Conservation (phyloP, 2,329 filamentous ascomycete species). For the Aureobasidium sp. region DNA sequence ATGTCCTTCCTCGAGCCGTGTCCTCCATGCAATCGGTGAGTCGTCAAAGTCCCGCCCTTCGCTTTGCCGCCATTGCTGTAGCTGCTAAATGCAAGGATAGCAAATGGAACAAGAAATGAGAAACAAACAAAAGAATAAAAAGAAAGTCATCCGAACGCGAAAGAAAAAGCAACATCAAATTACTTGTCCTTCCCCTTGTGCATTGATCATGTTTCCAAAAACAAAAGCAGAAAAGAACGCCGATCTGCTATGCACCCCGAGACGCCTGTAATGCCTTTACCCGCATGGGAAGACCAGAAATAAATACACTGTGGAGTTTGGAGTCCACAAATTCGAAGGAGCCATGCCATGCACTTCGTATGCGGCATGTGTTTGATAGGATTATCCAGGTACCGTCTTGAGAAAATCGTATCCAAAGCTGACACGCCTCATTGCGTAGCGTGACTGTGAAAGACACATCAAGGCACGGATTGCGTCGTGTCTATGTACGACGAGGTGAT, state of each 20-base stretch:
- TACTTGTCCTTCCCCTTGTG: constrained; percentile 1
- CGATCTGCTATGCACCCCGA: constrained; percentile 9
- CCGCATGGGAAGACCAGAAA: constrained; percentile 1
- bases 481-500: background rate
- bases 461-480: background rate
- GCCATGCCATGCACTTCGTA: background rate
- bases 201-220: constrained; percentile 6
- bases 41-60: background rate
- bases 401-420: constrained; percentile 3
- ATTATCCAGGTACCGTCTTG: background rate
- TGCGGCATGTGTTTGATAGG: background rate
- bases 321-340: background rate
- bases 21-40: background rate
- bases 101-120: background rate
- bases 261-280: constrained; percentile 6
- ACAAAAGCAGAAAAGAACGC: constrained; percentile 7
- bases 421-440: background rate
- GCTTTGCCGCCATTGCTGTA: background rate
- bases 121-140: background rate
- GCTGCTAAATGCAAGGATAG: background rate
- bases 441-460: background rate
- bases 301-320: background rate
- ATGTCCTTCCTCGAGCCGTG: background rate
- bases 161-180: background rate
- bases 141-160: background rate